Conservation (phyloP, 345 rosid genomes). For the Trapa incisa region DNA sequence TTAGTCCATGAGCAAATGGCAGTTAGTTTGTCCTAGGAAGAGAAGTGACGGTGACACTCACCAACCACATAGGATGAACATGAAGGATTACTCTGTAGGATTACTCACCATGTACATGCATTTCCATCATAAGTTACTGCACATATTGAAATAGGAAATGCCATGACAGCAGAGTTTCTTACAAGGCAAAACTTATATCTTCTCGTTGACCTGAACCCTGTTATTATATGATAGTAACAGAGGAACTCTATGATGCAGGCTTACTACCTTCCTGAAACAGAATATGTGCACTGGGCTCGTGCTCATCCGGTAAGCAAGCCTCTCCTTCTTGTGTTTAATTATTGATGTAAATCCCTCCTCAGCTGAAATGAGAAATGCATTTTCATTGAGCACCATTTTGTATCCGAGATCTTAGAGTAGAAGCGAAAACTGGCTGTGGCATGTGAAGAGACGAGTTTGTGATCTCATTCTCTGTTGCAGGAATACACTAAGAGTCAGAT, state of each 20-base stretch:
- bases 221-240: no score
- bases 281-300: constrained; percentile 89
- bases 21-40: no score
- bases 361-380: background rate
- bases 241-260: constrained; percentile 36
- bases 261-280: constrained; percentile 91
- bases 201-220: no score
- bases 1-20: no score
- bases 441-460: background rate
- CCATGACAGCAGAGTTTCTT: background rate
- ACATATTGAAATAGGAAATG: background rate
- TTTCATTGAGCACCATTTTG: background rate
- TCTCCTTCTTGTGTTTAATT: background rate
- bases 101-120: no score
- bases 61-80: no score
- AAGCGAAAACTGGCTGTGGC: background rate
- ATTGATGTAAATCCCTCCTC: no score
- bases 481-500: constrained; percentile 63
- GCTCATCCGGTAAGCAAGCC: constrained; percentile 64
- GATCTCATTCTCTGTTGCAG: constrained; percentile 22
- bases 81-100: no score
- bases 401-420: background rate
- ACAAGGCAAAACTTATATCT: background rate
- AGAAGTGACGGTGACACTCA: no score
- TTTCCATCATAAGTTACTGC: no score